phyloP scores from a whole-genome alignment of 139 green algal genomes.

The Ettlia oleoabundans region DNA sequence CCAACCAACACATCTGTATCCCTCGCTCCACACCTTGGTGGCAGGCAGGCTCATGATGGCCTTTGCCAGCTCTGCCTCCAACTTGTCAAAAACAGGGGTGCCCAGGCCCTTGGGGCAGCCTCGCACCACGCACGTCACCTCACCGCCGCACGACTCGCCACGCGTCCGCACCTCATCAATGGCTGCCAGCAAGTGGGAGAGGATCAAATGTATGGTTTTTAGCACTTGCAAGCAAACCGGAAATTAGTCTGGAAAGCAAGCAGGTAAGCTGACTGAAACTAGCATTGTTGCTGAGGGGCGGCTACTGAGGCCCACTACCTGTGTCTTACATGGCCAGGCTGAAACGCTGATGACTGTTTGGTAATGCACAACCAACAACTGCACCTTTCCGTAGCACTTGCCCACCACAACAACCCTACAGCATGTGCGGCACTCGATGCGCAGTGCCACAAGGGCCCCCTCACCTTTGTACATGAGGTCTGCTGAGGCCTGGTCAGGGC shows the following conservation, averaged over 20 bases:
- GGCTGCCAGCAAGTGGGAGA: constrained; percentile 54
- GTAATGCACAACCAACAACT: too few species aligned
- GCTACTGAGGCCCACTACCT: too few species aligned
- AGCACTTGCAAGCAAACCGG: too few species aligned
- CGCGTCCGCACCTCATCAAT: constrained; percentile 94
- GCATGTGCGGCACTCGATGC: not conserved
- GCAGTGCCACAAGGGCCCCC: not conserved
- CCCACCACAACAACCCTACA: not conserved
- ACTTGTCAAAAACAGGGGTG: constrained; percentile 97
- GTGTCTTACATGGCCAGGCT: too few species aligned
- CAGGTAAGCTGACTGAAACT: too few species aligned
- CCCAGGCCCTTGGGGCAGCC: constrained; percentile 88
- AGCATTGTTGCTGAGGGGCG: too few species aligned
- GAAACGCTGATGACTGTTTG: too few species aligned
- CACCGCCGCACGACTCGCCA: constrained; percentile 95
- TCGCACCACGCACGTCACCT: constrained; percentile 98
- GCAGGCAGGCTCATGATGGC: constrained; percentile 96
- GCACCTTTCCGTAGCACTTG: not conserved
- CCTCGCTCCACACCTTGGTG: constrained; percentile 76
- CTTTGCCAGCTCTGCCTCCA: constrained; percentile 98
- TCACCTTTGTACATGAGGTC: constrained; percentile 91
- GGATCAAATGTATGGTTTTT: too few species aligned
- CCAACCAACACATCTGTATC: not conserved
- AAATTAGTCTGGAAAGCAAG: too few species aligned
- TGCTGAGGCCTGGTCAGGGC: constrained; percentile 87